Evolutionary conservation across 768 basidiomycete species (phyloP).

Genomic region (Sutorius australiensis): DNA sequence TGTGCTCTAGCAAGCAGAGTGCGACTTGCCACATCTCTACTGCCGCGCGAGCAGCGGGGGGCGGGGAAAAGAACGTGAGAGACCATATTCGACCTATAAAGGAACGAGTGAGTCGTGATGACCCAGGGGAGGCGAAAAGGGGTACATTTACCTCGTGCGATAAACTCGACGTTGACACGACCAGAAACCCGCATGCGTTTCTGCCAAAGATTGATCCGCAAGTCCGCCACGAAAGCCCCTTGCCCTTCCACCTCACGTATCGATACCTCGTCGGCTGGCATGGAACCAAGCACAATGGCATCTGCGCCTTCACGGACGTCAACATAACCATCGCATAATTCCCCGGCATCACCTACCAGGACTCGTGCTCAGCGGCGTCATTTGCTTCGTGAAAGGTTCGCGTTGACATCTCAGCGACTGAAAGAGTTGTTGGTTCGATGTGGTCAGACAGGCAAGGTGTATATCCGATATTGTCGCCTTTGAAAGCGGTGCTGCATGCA

Average conservation of each 20-base stretch:
- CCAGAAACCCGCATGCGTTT: conserved; percentile 66
- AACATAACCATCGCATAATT: background rate
- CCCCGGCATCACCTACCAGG: conserved; percentile 3
- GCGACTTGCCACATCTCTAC: conserved; percentile 39
- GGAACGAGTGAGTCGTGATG: background rate
- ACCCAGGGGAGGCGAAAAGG: background rate
- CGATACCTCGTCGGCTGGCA: conserved; percentile 51
- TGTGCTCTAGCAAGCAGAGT: conserved; percentile 51
- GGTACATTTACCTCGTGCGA: conserved; percentile 44
- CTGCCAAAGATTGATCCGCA: conserved; percentile 54
- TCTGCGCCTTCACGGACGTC: conserved; percentile 39
- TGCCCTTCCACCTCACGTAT: conserved; percentile 50
- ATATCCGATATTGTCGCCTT: conserved; percentile 53
- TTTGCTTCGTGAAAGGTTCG: conserved; percentile 4
- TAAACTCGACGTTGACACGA: conserved; percentile 56
- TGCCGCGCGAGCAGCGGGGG: background rate
- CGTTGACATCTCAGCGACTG: conserved; percentile 21
- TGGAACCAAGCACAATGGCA: conserved; percentile 39
- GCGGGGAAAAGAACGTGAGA: conserved; percentile 20
- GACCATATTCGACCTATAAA: conserved; percentile 28
- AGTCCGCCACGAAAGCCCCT: conserved; percentile 48
- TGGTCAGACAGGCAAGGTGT: conserved; percentile 56
- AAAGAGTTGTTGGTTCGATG: conserved; percentile 25
- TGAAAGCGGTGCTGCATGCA: conserved; percentile 45
- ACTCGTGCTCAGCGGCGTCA: conserved; percentile 11